Conservation (phyloP, 2,329 filamentous ascomycete species). For the Colletotrichum magnum region DNA sequence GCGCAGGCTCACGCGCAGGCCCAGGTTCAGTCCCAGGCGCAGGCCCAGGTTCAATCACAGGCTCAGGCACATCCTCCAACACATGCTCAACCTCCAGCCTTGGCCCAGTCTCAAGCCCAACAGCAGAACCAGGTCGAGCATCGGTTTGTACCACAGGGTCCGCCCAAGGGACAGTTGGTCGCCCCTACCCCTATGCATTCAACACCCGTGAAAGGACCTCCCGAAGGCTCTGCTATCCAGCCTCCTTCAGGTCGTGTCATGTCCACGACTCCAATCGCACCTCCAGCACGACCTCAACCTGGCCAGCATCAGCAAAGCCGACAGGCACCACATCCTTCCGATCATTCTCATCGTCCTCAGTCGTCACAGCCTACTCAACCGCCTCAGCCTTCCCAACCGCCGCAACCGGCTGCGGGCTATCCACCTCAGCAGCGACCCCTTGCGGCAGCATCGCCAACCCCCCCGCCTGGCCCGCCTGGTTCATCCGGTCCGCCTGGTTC, state of each 20-base stretch:
- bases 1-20: constrained; percentile 27
- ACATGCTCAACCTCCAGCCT: constrained; percentile 36
- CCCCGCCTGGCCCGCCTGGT: constrained; percentile 26
- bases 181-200: constrained; percentile 54
- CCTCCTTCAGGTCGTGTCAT: constrained; percentile 48
- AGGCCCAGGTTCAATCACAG: constrained; percentile 43
- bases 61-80: constrained; percentile 29
- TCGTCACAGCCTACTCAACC: constrained; percentile 46
- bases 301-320: constrained; percentile 42
- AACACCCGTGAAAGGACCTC: constrained; percentile 43
- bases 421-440: constrained; percentile 32
- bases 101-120: constrained; percentile 44
- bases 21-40: constrained; percentile 35
- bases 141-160: constrained; percentile 39
- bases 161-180: constrained; percentile 52
- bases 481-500: neutral
- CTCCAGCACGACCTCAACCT: constrained; percentile 51
- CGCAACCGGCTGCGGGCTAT: constrained; percentile 43
- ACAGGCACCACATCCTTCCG: constrained; percentile 6
- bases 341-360: constrained; percentile 50
- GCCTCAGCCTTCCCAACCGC: constrained; percentile 48
- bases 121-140: constrained; percentile 22
- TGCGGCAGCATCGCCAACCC: constrained; percentile 39
- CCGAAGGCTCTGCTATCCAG: constrained; percentile 34
- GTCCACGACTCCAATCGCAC: constrained; percentile 51